Evolutionary conservation across 129 eudicot genomes (phyloP).

Genomic region (Centrapalus pauciflorus): DNA sequence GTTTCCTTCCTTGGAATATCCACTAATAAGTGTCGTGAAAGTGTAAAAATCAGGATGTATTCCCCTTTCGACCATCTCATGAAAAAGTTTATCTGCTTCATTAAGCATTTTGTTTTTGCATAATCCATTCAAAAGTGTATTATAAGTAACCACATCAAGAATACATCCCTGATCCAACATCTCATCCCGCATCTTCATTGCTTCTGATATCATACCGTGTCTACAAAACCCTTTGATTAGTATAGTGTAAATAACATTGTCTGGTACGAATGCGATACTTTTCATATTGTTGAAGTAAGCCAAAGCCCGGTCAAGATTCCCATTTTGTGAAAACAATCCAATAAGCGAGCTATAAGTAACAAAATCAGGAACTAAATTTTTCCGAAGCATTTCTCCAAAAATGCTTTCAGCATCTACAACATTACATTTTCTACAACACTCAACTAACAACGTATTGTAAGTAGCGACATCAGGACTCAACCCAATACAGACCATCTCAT

Average conservation of each 20-base stretch:
- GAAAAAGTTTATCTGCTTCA: constrained; percentile 64
- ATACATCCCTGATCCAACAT: constrained; percentile 62
- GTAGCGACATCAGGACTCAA: constrained; percentile 56
- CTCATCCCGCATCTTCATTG: constrained; percentile 69
- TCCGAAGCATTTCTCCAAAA: constrained; percentile 44
- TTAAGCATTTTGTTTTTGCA: constrained; percentile 50
- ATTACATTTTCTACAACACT: constrained; percentile 45
- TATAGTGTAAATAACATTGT: constrained; percentile 64
- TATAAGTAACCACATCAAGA: constrained; percentile 72
- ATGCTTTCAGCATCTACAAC: constrained; percentile 38
- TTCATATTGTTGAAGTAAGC: constrained; percentile 52
- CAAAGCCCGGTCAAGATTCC: constrained; percentile 51
- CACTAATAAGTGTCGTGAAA: constrained; percentile 55
- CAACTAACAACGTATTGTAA: constrained; percentile 61
- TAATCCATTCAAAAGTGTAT: constrained; percentile 67
- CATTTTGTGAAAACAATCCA: constrained; percentile 53
- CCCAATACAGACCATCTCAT: constrained; percentile 48
- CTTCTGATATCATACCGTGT: constrained; percentile 49
- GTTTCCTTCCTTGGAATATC: constrained; percentile 54
- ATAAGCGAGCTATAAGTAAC: constrained; percentile 63
- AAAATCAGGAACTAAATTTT: constrained; percentile 48
- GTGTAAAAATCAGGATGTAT: constrained; percentile 64
- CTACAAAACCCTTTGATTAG: constrained; percentile 64
- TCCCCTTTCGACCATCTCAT: constrained; percentile 71
- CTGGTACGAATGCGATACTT: constrained; percentile 53